Evolutionary conservation across 2,329 filamentous ascomycete species (phyloP), one percentile per base, ranked within the genome.

Genomic region (Xylariaceae sp.): DNA sequence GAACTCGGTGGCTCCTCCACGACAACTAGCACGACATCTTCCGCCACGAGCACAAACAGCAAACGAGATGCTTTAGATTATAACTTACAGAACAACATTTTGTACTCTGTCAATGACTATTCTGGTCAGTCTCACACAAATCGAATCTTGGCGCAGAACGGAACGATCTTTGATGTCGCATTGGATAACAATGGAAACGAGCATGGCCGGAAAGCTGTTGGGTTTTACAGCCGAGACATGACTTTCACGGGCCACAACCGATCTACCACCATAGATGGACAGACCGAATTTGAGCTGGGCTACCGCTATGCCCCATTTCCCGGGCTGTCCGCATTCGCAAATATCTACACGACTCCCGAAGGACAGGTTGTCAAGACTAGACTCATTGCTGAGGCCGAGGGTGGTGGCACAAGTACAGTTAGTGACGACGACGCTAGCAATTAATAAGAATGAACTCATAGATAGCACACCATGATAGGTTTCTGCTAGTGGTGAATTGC

Each of bases 41-140:
- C 46, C 10, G 31, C 49, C 6, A 47, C 18, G 12, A n/a, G 17
- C 11, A 49, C 52, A 51, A 58, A 47, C 33, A 42, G 52, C 39
- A 64, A 60, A 50, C 58, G 58, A 22, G 54, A 51, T 39, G 18
- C 66, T 31, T 57, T 64, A 31, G 65, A 66, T 47, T 77, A 75
- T 65, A 74, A 78, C 42, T 65, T 82, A 39, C 67, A 70, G 48
- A 71, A 82, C 66, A 80, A 80, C 61, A 77, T 84, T 52, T 73
- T 85, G 32, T 83, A 80, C 66, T 79, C 76, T 27, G 64, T 81
- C 62, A 82, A 83, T 66, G 75, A 84, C 68, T 84, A 81, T 62
- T 69, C 69, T 12, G 78, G 79, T 15, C 71, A 76, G 51, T 72
- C 68, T 35, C 76, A 79, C 65, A 81, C 76, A 33, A 82, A 83